Conservation (phyloP, 1,284 basidiomycete genomes). For the Puccinia coronata region DNA sequence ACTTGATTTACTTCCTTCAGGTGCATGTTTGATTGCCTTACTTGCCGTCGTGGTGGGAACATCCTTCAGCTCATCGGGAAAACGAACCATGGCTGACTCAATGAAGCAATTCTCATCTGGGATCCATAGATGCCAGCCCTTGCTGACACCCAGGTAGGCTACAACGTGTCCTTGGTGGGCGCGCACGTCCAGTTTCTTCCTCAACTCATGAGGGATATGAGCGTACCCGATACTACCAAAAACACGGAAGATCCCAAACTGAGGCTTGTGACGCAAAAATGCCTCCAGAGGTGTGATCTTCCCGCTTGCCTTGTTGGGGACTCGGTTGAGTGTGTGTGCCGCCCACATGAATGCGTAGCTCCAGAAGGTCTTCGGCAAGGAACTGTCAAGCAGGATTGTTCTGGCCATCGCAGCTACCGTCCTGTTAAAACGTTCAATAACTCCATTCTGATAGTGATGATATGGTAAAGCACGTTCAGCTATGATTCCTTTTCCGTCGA, state of each 20-base stretch:
- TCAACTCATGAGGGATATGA: neutral
- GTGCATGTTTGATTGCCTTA: too few species aligned
- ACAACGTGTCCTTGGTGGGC: neutral
- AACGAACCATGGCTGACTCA: too few species aligned
- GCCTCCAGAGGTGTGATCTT: too few species aligned
- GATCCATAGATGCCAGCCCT: neutral
- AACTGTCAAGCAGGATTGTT: neutral
- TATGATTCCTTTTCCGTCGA: neutral
- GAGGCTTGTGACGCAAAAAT: too few species aligned
- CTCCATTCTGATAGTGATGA: slow-evolving; percentile 47
- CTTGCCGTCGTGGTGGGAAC: too few species aligned
- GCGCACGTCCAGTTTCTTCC: too few species aligned
- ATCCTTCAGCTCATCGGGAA: too few species aligned
- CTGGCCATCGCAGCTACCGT: neutral
- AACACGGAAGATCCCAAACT: too few species aligned
- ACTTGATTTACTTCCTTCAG: too few species aligned
- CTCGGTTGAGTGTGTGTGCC: too few species aligned
- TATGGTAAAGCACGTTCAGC: neutral
- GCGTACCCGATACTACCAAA: neutral
- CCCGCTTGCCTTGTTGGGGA: too few species aligned
- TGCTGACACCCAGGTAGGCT: neutral
- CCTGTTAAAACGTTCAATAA: slow-evolving; percentile 3
- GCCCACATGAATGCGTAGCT: too few species aligned
- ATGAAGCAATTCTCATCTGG: neutral
- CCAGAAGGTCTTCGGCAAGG: slow-evolving; percentile 42